Percentiles rank a stretch among this genome's conserved stretches.
phyloP scores from a whole-genome alignment of 2,329 filamentous ascomycete genomes.

The Chaetomium olivaceum region DNA sequence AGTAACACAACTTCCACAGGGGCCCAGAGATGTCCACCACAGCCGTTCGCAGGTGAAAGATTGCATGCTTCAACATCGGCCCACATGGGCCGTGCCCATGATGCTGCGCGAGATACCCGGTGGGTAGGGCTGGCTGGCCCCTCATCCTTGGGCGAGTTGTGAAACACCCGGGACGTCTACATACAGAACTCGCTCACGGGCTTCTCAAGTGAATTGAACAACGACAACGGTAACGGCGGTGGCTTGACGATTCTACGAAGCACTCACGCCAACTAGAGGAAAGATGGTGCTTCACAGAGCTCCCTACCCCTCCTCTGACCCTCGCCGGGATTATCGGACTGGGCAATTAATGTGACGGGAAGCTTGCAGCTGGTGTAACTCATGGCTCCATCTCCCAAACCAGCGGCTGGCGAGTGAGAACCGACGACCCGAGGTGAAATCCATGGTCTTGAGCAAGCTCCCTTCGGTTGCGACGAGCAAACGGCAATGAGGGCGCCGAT shows the following conservation, averaged over 20 bases:
- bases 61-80: background rate
- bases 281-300: slow-evolving; percentile 1
- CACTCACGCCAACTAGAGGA: background rate
- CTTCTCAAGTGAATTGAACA: background rate
- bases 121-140: background rate
- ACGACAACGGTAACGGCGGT: background rate
- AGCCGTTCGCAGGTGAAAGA: background rate
- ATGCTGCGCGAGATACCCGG: background rate
- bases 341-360: slow-evolving; percentile 26
- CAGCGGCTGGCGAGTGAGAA: slow-evolving; percentile 18
- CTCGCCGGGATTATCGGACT: slow-evolving; percentile 9
- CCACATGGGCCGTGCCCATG: background rate
- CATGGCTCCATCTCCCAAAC: slow-evolving; percentile 7
- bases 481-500: slow-evolving; percentile 18
- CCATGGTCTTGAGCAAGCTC: slow-evolving; percentile 1
- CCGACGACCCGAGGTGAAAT: background rate
- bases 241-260: background rate
- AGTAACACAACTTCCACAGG: background rate
- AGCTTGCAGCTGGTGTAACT: slow-evolving; percentile 26
- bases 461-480: background rate
- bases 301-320: slow-evolving; percentile 10
- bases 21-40: background rate
- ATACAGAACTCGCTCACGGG: background rate
- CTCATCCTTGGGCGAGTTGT: background rate
- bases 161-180: background rate